Percentiles rank a stretch among this genome's conserved stretches.
Conservation (phyloP, 2,329 filamentous ascomycete genomes). For the Pyrenophora seminiperda region DNA sequence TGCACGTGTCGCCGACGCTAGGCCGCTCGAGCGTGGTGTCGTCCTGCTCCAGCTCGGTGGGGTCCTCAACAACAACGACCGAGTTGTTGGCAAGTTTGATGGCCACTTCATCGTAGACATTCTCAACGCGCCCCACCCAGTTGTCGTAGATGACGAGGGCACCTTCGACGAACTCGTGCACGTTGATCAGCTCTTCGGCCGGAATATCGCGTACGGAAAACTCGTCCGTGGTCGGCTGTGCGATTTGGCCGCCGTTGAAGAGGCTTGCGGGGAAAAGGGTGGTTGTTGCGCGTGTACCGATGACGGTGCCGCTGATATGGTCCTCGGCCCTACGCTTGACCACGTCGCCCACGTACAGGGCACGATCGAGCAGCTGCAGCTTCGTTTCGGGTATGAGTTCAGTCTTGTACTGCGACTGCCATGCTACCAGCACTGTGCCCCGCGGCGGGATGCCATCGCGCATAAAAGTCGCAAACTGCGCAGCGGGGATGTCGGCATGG, state of each 20-base stretch:
- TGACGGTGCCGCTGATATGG: constrained; percentile 60
- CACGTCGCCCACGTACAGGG: constrained; percentile 59
- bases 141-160: constrained; percentile 60
- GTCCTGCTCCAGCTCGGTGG: constrained; percentile 49
- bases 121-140: constrained; percentile 61
- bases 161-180: constrained; percentile 55
- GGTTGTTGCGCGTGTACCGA: constrained; percentile 55
- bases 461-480: constrained; percentile 49
- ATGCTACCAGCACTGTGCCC: constrained; percentile 58
- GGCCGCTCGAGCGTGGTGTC: constrained; percentile 46
- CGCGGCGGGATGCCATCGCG: constrained; percentile 56
- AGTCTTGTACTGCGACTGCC: constrained; percentile 51
- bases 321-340: constrained; percentile 58
- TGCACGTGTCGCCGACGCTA: constrained; percentile 56
- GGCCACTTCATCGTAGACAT: constrained; percentile 56
- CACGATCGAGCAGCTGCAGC: constrained; percentile 60
- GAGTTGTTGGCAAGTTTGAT: constrained; percentile 59
- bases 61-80: constrained; percentile 59
- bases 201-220: constrained; percentile 50
- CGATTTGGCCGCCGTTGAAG: constrained; percentile 33
- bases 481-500: constrained; percentile 37
- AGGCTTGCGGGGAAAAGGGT: constrained; percentile 48
- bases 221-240: constrained; percentile 34
- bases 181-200: constrained; percentile 53
- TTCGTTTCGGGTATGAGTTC: constrained; percentile 51